Conservation (phyloP, 2,329 filamentous ascomycete species). For the Aspergillus jensenii region DNA sequence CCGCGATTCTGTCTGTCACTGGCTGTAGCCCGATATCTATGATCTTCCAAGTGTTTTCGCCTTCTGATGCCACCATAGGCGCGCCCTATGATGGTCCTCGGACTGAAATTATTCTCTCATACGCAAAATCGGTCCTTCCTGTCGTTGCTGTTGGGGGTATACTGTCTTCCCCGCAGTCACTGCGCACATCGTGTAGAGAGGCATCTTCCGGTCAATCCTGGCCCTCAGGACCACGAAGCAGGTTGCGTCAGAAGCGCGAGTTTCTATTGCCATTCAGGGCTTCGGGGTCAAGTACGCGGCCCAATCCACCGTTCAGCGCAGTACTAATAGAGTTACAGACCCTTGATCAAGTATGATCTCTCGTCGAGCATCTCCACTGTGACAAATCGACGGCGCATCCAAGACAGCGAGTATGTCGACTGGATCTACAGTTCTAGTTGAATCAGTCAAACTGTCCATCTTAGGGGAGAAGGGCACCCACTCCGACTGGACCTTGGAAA, state of each 20-base stretch:
- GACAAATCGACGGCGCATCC: neutral
- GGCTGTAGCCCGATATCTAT: no score
- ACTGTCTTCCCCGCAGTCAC: neutral
- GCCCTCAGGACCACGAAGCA: neutral
- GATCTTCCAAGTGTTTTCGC: no score
- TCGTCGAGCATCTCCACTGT: neutral
- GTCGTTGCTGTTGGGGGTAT: conserved; percentile 1
- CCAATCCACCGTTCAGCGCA: neutral
- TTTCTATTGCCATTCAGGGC: neutral
- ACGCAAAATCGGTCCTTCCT: neutral
- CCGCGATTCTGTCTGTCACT: no score
- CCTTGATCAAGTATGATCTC: neutral
- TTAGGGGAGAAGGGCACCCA: no score
- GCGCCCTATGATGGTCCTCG: neutral
- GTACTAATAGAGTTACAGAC: neutral
- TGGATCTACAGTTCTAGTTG: neutral
- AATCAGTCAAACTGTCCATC: neutral
- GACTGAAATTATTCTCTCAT: neutral
- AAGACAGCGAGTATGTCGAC: neutral
- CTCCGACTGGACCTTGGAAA: no score
- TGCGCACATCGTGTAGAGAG: neutral
- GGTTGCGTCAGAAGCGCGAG: neutral
- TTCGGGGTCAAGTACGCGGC: neutral
- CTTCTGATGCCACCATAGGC: no score
- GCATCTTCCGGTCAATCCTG: neutral